These are phyloP conservation scores for Mortierella hygrophila DNA, from an alignment of 192 early-diverging fungal genomes.

Conservation along the genomic window DNA sequence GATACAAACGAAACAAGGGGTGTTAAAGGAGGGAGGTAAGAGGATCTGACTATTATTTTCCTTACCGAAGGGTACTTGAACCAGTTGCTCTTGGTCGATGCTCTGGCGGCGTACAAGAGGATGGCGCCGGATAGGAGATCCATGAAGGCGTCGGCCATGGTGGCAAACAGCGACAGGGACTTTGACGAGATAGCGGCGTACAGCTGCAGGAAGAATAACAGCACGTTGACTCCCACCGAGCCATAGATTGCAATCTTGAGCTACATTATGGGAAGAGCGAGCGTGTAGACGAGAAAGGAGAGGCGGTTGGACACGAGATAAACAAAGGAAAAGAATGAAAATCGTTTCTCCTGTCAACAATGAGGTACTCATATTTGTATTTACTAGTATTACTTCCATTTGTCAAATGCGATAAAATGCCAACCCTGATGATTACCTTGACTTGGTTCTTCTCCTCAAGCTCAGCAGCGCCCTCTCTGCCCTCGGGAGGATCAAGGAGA, in stretches of 20 bases:
- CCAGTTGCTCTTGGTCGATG: slow-evolving; percentile 71
- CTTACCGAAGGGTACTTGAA: slow-evolving; percentile 79
- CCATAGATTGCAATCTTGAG: slow-evolving; percentile 78
- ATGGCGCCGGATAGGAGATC: slow-evolving; percentile 78
- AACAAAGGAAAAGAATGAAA: not conserved
- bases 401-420: not conserved
- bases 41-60: not conserved
- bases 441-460: slow-evolving; percentile 42
- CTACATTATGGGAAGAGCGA: slow-evolving; percentile 17
- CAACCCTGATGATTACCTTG: slow-evolving; percentile 41
- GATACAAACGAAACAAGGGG: not conserved
- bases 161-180: slow-evolving; percentile 82
- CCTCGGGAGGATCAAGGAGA: slow-evolving; percentile 70
- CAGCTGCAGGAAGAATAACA: slow-evolving; percentile 75
- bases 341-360: not conserved
- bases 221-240: slow-evolving; percentile 74
- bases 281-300: not conserved
- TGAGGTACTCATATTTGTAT: not conserved
- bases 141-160: slow-evolving; percentile 87
- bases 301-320: not conserved
- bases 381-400: not conserved
- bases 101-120: slow-evolving; percentile 70
- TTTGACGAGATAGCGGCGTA: slow-evolving; percentile 81
- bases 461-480: slow-evolving; percentile 54
- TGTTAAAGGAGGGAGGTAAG: not conserved